Evolutionary conservation across 352 stramenopile species (phyloP).

Genomic region (Globisporangium cederbergense): DNA sequence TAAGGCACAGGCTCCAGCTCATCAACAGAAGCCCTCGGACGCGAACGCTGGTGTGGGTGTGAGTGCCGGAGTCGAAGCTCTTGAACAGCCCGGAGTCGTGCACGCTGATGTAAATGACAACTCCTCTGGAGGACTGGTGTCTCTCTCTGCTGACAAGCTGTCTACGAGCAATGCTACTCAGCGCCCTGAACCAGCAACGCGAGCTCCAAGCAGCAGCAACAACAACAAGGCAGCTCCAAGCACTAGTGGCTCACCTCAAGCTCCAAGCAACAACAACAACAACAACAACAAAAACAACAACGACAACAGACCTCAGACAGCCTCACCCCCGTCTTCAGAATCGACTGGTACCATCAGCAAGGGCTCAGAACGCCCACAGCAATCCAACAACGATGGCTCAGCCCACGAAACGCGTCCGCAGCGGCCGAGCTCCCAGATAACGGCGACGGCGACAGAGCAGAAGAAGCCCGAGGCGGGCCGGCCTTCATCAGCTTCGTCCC

Average conservation of each 20-base stretch:
- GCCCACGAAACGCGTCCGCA: slow-evolving; percentile 1
- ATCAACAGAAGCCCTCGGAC: too few relatives aligned
- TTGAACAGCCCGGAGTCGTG: not conserved
- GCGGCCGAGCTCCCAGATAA: not conserved
- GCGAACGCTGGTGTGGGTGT: too few relatives aligned
- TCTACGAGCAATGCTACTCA: not conserved
- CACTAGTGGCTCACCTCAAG: too few relatives aligned
- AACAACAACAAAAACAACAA: not conserved
- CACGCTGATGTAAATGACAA: not conserved
- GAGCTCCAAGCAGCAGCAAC: too few relatives aligned
- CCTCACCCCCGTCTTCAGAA: too few relatives aligned
- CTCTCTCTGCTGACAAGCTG: not conserved
- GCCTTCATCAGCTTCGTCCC: not conserved
- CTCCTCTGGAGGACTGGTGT: too few relatives aligned
- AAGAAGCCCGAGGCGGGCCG: not conserved
- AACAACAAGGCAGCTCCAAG: too few relatives aligned
- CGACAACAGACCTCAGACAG: not conserved
- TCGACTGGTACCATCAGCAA: not conserved
- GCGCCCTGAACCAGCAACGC: not conserved
- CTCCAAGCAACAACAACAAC: not conserved
- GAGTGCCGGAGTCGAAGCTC: not conserved
- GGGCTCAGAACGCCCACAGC: not conserved
- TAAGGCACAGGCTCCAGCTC: too few relatives aligned
- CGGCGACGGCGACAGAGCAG: not conserved
- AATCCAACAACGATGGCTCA: not conserved